Base-by-base conservation (phyloP, 331 rosid species). In the Erythrophleum ivorense region DNA sequence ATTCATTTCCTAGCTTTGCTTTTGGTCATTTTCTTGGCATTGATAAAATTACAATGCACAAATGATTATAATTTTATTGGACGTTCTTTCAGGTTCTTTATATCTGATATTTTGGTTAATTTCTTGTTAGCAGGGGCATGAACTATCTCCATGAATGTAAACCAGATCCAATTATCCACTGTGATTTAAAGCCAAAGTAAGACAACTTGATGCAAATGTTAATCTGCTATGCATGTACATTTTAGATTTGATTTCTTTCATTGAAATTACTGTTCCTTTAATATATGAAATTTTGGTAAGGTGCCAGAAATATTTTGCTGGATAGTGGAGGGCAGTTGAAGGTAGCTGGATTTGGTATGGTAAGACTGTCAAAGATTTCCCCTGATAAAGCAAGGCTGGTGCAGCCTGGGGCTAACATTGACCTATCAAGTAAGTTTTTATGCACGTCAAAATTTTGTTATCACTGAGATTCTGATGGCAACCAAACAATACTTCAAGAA, bases 301-400 rank as follows among this genome's bases (percentile, higher is more conserved):
- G 98, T 96, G 98, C 97, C 97, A 96, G 99, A 94, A 96, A 96
- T 90, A 90, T 96, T 91, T 96, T 96, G 97, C 95, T 94, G 90
- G 97, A 96, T 89, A 94, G 73, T 91, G 99, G 99, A 85, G 97
- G 97, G 72, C 97, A 92, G 70, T 72, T 91, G 89, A 96, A 96
- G 87, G 86, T 96, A 70, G 89, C 97, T 78, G 99, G 99, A 82
- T 96, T 96, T 79, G 99, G 99, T 69, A 85, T 86, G 85, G 84
- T 87, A 77, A 85, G 88, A 57, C 80, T 94, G 84, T 92, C 93
- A 3, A 87, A 83, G 58, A 78, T 92, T 59, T 87, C 98, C 75
- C 86, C 92, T 75, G 94, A 89, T 83, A 85, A 83, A 85, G 97
- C 93, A 80, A 88, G 77, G 85, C 85, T 94, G 53, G 90, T 73